Evolutionary conservation across 1,284 basidiomycete genomes (phyloP).

Genomic region (Irpex lacteus): DNA sequence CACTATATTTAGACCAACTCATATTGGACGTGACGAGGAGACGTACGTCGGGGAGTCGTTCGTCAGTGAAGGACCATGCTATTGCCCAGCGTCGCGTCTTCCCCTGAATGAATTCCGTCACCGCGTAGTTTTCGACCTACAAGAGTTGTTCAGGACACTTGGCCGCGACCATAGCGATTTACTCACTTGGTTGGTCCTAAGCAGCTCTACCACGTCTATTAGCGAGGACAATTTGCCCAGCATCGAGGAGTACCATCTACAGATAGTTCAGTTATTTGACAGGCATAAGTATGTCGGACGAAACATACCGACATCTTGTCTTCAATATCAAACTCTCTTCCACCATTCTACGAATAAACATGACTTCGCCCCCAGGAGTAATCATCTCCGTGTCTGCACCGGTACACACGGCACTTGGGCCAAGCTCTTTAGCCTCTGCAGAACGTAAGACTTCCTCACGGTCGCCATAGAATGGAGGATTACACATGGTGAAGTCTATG

Average conservation of each 20-base stretch:
- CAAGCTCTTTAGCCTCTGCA: constrained; percentile 57
- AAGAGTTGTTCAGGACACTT: neutral
- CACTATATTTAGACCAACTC: constrained; percentile 14
- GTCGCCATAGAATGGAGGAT: constrained; percentile 90
- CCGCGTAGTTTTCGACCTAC: constrained; percentile 81
- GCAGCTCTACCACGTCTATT: constrained; percentile 49
- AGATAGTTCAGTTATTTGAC: neutral
- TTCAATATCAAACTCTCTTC: constrained; percentile 58
- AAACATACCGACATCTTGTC: constrained; percentile 49
- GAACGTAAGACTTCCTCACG: constrained; percentile 63
- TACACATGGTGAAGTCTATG: constrained; percentile 86
- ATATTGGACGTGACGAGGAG: neutral
- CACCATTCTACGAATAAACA: constrained; percentile 80
- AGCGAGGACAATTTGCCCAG: constrained; percentile 85
- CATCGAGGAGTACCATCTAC: constrained; percentile 91
- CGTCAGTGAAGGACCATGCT: constrained; percentile 74
- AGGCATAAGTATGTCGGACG: neutral
- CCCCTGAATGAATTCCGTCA: constrained; percentile 83
- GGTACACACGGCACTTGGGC: constrained; percentile 78
- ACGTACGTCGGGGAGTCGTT: constrained; percentile 75
- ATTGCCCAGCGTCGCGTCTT: constrained; percentile 88
- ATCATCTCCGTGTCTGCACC: constrained; percentile 86
- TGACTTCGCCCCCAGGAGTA: constrained; percentile 79
- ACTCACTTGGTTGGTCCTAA: constrained; percentile 53
- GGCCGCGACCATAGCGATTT: neutral